These are phyloP conservation scores for Alternaria panax DNA, from an alignment of 2,329 filamentous ascomycete genomes.

Conservation along the genomic window DNA sequence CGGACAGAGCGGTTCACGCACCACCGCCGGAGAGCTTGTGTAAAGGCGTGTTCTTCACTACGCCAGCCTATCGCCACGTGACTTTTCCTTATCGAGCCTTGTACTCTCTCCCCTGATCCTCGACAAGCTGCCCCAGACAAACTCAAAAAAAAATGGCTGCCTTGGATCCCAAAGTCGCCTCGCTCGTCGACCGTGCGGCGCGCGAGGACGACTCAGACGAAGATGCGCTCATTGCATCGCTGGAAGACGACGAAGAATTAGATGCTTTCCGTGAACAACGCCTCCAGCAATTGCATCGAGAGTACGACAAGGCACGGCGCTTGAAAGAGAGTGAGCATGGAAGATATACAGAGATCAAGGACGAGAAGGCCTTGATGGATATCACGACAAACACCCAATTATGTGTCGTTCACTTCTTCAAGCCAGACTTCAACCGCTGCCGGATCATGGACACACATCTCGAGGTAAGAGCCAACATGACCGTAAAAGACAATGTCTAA, in stretches of 20 bases:
- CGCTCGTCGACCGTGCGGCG: conserved; percentile 55
- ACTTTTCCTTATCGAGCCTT: conserved; percentile 20
- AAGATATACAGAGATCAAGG: conserved; percentile 62
- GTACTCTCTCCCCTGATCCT: conserved; percentile 21
- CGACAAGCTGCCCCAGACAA: conserved; percentile 24
- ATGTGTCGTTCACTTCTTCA: conserved; percentile 70
- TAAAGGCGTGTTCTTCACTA: not conserved
- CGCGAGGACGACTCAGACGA: conserved; percentile 60
- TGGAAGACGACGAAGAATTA: conserved; percentile 63
- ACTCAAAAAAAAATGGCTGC: conserved; percentile 49
- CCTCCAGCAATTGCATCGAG: conserved; percentile 65
- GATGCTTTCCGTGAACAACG: conserved; percentile 64
- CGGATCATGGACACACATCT: conserved; percentile 68
- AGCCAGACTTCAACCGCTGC: conserved; percentile 69
- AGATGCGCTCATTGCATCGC: conserved; percentile 66
- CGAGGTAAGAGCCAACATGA: conserved; percentile 41
- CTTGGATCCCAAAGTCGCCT: conserved; percentile 61
- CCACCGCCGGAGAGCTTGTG: not conserved
- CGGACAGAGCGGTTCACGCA: not conserved
- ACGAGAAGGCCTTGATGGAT: conserved; percentile 66
- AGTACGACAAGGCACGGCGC: conserved; percentile 61
- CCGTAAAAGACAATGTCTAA: not conserved
- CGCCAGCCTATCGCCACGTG: conserved; percentile 23
- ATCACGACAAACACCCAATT: conserved; percentile 66
- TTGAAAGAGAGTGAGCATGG: conserved; percentile 62